These are phyloP conservation scores for Podospora fimiseda DNA, from an alignment of 495 filamentous ascomycete species.

Conservation along the genomic window DNA sequence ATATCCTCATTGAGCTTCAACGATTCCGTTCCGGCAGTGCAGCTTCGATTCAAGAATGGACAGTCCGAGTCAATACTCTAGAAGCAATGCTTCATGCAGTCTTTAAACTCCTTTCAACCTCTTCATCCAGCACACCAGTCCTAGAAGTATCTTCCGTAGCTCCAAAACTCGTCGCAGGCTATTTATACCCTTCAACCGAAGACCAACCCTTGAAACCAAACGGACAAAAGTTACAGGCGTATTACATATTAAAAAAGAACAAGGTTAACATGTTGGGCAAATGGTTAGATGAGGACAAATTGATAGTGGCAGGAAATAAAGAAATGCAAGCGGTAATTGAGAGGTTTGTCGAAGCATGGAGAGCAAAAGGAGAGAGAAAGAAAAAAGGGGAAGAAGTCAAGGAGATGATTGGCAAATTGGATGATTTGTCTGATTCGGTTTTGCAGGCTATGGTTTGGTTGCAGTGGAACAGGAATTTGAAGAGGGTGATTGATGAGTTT, in stretches of 20 bases:
- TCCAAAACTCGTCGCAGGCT: slow-evolving; percentile 35
- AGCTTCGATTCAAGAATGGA: slow-evolving; percentile 76
- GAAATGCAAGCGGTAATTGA: slow-evolving; percentile 33
- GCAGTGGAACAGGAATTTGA: slow-evolving; percentile 70
- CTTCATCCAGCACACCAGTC: too few relatives aligned
- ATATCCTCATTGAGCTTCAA: slow-evolving; percentile 84
- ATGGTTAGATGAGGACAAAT: slow-evolving; percentile 41
- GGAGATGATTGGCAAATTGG: slow-evolving; percentile 55
- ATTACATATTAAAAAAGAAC: slow-evolving; percentile 43
- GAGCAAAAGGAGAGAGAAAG: slow-evolving; percentile 22
- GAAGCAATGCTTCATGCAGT: slow-evolving; percentile 83
- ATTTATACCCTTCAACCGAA: slow-evolving; percentile 28
- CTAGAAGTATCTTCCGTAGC: slow-evolving; percentile 32
- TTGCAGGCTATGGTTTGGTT: slow-evolving; percentile 83
- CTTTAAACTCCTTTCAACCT: too few relatives aligned
- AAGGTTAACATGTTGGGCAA: slow-evolving; percentile 59
- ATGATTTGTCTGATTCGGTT: slow-evolving; percentile 87
- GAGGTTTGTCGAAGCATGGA: slow-evolving; percentile 40
- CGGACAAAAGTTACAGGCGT: slow-evolving; percentile 10
- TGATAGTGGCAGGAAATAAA: slow-evolving; percentile 30
- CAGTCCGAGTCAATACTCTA: slow-evolving; percentile 79
- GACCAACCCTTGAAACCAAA: too few relatives aligned
- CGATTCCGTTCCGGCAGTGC: slow-evolving; percentile 67
- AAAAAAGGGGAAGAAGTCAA: slow-evolving; percentile 13
- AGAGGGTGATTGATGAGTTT: slow-evolving; percentile 28